A percentile compares a stretch with the other conserved stretches of the same genome.
Evolutionary conservation across 805 yeast species (phyloP).

Genomic region (Hagleromyces aurorensis): DNA sequence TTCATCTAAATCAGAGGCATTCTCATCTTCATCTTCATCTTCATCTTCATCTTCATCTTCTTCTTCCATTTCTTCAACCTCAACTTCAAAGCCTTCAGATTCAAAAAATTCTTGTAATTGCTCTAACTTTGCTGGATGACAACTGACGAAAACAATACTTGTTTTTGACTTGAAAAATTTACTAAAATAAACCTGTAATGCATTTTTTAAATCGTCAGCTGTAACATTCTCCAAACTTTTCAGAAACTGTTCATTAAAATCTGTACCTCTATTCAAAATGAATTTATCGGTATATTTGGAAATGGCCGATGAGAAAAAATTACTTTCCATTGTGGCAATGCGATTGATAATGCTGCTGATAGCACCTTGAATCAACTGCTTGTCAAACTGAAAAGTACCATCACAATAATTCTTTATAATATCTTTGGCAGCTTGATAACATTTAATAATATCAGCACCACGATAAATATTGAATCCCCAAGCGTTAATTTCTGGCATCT

Average conservation of each 20-base stretch:
- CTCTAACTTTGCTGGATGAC: constrained; percentile 59
- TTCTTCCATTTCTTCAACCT: constrained; percentile 44
- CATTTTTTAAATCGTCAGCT: constrained; percentile 31
- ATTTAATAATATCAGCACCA: constrained; percentile 70
- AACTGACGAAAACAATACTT: constrained; percentile 59
- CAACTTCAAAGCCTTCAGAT: constrained; percentile 51
- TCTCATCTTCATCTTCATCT: constrained; percentile 17
- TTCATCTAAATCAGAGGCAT: constrained; percentile 1
- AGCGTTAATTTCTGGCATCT: constrained; percentile 57
- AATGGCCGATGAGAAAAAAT: constrained; percentile 55
- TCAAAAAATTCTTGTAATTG: constrained; percentile 41
- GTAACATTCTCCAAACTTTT: constrained; percentile 45
- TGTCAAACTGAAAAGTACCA: constrained; percentile 50
- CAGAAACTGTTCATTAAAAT: constrained; percentile 49
- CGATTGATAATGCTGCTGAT: constrained; percentile 66
- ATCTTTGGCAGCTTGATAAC: constrained; percentile 51
- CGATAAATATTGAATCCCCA: constrained; percentile 64
- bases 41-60: constrained; percentile 30
- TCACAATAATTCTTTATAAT: constrained; percentile 54
- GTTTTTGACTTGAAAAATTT: constrained; percentile 52
- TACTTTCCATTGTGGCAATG: constrained; percentile 62
- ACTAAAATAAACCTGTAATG: constrained; percentile 50
- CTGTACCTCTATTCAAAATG: constrained; percentile 62
- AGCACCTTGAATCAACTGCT: constrained; percentile 59
- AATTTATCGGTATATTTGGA: constrained; percentile 58